Percentiles rank a stretch among this genome's conserved stretches.
These are phyloP conservation scores for Ceriops tagal DNA, from an alignment of 345 rosid genomes.

Conservation along the genomic window DNA sequence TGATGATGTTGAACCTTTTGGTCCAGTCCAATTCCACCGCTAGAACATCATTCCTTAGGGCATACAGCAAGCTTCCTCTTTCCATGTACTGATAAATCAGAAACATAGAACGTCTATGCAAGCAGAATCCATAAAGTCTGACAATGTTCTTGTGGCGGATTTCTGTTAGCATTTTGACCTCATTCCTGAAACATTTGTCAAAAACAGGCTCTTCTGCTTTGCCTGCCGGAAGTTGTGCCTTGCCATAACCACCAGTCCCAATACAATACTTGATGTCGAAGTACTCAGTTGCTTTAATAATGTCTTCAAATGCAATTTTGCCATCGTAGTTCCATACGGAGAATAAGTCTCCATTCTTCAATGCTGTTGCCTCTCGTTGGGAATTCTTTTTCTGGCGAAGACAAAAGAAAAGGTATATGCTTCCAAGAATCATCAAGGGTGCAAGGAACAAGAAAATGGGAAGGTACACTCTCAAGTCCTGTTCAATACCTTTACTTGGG, in stretches of 20 bases:
- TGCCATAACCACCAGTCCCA: not conserved
- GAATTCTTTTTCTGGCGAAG: not conserved
- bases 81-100: no score
- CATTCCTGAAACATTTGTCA: not conserved
- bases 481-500: not conserved
- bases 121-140: no score
- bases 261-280: no score
- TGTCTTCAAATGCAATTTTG: no score
- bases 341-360: not conserved
- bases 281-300: no score
- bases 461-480: accelerated
- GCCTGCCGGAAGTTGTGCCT: not conserved
- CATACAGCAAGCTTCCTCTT: no score
- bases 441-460: no score
- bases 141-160: no score
- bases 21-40: not conserved
- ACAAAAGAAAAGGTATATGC: not conserved
- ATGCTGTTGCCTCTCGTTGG: not conserved
- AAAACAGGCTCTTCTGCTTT: not conserved
- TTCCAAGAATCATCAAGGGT: not conserved
- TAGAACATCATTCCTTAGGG: not conserved
- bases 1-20: not conserved
- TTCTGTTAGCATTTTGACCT: no score
- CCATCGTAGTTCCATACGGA: no score
- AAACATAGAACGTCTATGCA: no score